Base-by-base conservation (phyloP, 208 protist species). In the Acanthamoeba castellanii region DNA sequence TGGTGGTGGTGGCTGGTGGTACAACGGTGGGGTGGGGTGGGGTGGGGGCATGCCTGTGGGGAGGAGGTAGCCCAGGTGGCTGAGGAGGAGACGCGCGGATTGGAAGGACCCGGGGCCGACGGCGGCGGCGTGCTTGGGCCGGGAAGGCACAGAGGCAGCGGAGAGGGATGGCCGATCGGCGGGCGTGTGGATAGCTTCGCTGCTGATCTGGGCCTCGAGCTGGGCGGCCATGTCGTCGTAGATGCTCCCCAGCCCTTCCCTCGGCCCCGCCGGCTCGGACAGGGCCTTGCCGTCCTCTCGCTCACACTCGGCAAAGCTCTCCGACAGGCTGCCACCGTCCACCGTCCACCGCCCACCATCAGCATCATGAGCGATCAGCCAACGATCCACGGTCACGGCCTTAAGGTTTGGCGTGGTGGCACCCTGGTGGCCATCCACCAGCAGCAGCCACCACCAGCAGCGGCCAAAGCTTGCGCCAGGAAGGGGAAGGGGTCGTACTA, bases 281-380 rank as follows among this genome's bases (percentile, higher is more conserved):
- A 85, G 20, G 27, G 76, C 25, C 76, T 85, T 85, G 8, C 76
- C 76, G 25, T 85, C 76, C 7, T 57, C 47, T 45, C 47, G 76
- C 20, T 85, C 45, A 18, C 76, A 85, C 76, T 85, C 76, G 45
- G 37, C 76, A 85, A 85, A 85, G 37, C 45, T 50, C 6, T 57
- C 47, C 9, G 76, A 59, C 20, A 85, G 30, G 47, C 76, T 85
- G n/a, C n/a, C n/a, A n/a, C n/a, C n/a, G n/a, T n/a, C n/a, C n/a
- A n/a, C n/a, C n/a, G 74, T 82, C 16, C 59, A 66, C 59, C 59
- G 59, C 13, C 22, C n/a, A n/a, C n/a, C n/a, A n/a, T n/a, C n/a
- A n/a, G n/a, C n/a, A n/a, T 66, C 59, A 66, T 66, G 13, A 66
- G 59, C 59, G 59, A 66, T 66, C n/a, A n/a, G n/a, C n/a, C n/a